Percentiles rank a stretch among this genome's conserved stretches.
Conservation (phyloP, 2,329 filamentous ascomycete species). For the Coniochaeta hoffmannii region DNA sequence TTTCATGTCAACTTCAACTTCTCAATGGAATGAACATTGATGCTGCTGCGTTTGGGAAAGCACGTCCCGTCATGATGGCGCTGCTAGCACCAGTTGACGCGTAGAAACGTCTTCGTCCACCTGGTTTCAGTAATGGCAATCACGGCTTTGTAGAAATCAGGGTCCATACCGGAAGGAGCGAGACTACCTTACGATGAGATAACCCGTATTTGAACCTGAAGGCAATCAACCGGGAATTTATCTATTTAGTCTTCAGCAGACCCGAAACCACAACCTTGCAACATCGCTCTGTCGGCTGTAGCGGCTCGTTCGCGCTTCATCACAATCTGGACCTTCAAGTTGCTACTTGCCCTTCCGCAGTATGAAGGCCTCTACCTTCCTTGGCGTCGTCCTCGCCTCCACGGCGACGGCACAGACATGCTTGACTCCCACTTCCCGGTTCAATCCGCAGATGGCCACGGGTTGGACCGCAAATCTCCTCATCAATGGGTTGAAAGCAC, state of each 20-base stretch:
- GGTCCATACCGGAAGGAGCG: too few species aligned
- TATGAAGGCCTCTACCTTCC: background rate
- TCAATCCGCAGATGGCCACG: background rate
- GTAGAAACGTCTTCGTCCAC: background rate
- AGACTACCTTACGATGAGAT: background rate
- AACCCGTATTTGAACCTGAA: background rate
- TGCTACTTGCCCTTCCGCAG: background rate
- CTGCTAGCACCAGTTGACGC: too few species aligned
- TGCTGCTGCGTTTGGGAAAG: too few species aligned
- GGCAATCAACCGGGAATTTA: too few species aligned
- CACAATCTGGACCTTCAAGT: background rate
- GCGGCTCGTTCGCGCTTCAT: background rate
- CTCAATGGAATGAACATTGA: too few species aligned
- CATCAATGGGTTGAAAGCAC: background rate
- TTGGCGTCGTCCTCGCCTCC: background rate
- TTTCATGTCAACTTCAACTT: too few species aligned
- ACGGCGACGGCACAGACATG: background rate
- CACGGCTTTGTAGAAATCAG: too few species aligned
- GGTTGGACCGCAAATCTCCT: constrained; percentile 4
- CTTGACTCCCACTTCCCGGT: background rate
- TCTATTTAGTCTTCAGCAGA: too few species aligned
- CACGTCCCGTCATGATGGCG: too few species aligned
- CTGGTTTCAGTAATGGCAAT: too few species aligned
- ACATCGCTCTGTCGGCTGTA: background rate
- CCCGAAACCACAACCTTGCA: too few species aligned